Base-by-base conservation (phyloP, 129 eudicot species). In the Lactuca saligna region DNA sequence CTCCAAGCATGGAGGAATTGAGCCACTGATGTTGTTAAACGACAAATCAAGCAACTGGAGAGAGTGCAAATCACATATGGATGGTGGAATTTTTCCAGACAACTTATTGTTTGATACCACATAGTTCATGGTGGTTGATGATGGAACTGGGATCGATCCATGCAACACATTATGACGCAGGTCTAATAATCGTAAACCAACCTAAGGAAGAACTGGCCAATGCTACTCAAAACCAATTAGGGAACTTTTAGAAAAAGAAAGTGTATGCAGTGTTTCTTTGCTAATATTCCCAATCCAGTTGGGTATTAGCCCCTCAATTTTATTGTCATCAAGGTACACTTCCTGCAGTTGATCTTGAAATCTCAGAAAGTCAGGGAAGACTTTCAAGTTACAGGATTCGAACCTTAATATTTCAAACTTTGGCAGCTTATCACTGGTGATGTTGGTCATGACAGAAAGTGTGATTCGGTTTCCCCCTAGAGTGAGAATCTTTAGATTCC, bases 11-110 rank as follows among this genome's bases (percentile, higher is more conserved):
- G 70, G 56, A 34, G 78, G 73, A 57, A 78, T 25, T 16, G 56
- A 16, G n/a, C 82, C 82, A 50, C n/a, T 72, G 8, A 78, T 65
- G 54, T 65, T 65, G 63, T 71, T 78, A n/a, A 57, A 71, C 3
- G 77, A 70, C 54, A 78, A 57, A 57, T 71, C 78, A 10, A 78
- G 39, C 11, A 46, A 10, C 14, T 1, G 12, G 31, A 78, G 66
- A 55, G 46, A 20, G n/a, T 33, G 15, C 14, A 65, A 9, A 4
- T 58, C n/a, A 8, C 82, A 70, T 9, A 78, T 4, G 17, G 54
- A 63, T 34, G 60, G 54, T 48, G 78, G 78, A 17, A 78, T 33
- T 63, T 63, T 73, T 35, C 64, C 63, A 8, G 62, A 58, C 35
- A 75, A 13, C 13, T 8, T 58, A 42, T 75, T 75, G 63, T 66